Base-by-base conservation (phyloP, 345 rosid species). In the Mangifera indica region DNA sequence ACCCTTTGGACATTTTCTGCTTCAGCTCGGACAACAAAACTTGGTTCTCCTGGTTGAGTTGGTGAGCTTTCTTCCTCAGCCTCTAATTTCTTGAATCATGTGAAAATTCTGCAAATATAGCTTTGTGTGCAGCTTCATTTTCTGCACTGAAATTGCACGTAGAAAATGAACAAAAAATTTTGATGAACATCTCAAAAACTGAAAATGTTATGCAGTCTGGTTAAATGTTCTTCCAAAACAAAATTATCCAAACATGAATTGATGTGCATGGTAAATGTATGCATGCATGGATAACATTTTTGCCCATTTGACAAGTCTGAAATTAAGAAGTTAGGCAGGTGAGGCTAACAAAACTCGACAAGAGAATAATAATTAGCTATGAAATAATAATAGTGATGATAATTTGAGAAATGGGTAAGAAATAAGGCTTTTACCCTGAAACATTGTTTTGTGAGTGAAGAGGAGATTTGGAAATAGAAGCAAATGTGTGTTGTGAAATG, bases 1-100 rank as follows among this genome's bases (percentile, higher is more conserved):
- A 63, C 40, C 72, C 63, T 46, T 66, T 73, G 24, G 84, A 52
- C 26, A 70, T 76, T 70, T 76, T 82, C 78, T 79, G 73, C 75
- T 74, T 76, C 70, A 82, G 75, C 74, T 81, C 72, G 2, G 78
- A 66, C 51, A 80, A 65, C 58, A 82, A 70, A 25, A 78, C 77
- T 76, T 85, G 79, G 63, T 86, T 82, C 82, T 86, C 86, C 72
- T 81, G 77, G 57, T 76, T 75, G 20, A 86, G 90, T 72, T 72
- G 77, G 26, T 83, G 78, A 49, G 86, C 86, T 66, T 75, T 82
- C 76, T 64, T 81, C 85, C 86, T 70, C 34, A 81, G 80, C 79
- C 72, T 74, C 79, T 84, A 81, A 40, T 83, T 88, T 88, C 83
- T 22, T 79, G 80, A 60, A 76, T 70, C 32, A 84, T 86, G 15